phyloP scores from a whole-genome alignment of 257 asterid genomes.

The Primulina tabacum region DNA sequence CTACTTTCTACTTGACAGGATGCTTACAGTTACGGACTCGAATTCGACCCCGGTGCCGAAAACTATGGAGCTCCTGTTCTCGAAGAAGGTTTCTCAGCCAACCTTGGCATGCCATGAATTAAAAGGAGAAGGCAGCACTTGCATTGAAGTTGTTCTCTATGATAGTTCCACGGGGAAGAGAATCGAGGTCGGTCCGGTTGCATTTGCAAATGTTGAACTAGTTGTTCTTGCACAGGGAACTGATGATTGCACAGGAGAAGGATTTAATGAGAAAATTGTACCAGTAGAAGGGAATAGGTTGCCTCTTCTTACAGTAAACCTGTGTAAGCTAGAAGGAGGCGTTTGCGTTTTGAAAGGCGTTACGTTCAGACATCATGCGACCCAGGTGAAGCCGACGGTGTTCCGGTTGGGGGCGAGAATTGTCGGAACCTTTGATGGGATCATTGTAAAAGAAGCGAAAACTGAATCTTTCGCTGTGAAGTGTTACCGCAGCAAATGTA shows the following conservation, averaged over 20 bases:
- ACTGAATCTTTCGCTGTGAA: slow-evolving; percentile 38
- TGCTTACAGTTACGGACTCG: neutral
- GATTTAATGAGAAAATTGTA: slow-evolving; percentile 27
- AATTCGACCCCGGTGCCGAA: slow-evolving; percentile 18
- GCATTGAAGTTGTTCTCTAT: slow-evolving; percentile 33
- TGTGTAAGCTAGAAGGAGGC: slow-evolving; percentile 35
- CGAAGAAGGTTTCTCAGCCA: slow-evolving; percentile 23
- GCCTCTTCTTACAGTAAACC: slow-evolving; percentile 41
- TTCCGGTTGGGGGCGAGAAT: slow-evolving; percentile 46
- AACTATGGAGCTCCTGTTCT: slow-evolving; percentile 38
- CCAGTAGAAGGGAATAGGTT: slow-evolving; percentile 28
- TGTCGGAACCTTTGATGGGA: slow-evolving; percentile 14
- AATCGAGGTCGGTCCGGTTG: slow-evolving; percentile 36
- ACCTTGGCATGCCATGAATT: slow-evolving; percentile 41
- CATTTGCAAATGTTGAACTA: slow-evolving; percentile 39
- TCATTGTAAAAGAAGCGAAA: slow-evolving; percentile 38
- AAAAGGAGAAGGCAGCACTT: slow-evolving; percentile 32
- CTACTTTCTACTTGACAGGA: neutral
- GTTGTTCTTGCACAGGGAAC: slow-evolving; percentile 37
- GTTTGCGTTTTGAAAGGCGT: slow-evolving; percentile 25
- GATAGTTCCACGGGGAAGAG: slow-evolving; percentile 32
- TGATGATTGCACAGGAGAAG: slow-evolving; percentile 31
- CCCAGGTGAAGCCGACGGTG: slow-evolving; percentile 15
- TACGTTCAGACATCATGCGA: slow-evolving; percentile 31
- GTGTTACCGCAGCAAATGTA: slow-evolving; percentile 40